Base-by-base conservation (phyloP, 495 filamentous ascomycete species). In the Poronia punctata region DNA sequence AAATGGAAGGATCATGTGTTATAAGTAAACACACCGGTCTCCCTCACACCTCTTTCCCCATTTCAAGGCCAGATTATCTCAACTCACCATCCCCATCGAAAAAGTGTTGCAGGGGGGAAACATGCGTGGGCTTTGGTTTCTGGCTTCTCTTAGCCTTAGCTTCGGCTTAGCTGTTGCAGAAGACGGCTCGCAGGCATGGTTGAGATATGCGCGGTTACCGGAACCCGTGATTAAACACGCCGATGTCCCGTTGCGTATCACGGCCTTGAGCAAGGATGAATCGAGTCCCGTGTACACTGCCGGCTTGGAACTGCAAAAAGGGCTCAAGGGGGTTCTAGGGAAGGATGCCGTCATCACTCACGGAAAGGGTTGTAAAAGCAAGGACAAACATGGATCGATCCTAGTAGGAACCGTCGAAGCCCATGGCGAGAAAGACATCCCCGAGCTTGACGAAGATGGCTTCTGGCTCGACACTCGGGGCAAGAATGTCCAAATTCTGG, bases 161-260 rank as follows among this genome's bases (percentile, higher is more conserved):
- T 36, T 37, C 33, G 50, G 53, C 39, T 49, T 67, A 24, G 58
- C 53, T 30, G 60, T 56, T 21, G 70, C 74, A 26, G 77, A 85
- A 47, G 70, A 75, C 48, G 81, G 81, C 10, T 55, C 75, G 16
- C 61, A 69, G 34, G 80, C 66, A 40, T 85, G 81, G 81, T 53
- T 85, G 25, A 73, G 80, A 32, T 84, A 84, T 58, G 74, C 79
- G 15, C 66, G 69, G 7, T 43, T 83, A 27, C 63, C 70, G 2
- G 49, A 59, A 32, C 59, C 67, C 21, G 43, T 56, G 33, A 46
- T 46, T 24, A 66, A 60, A 28, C 59, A 56, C 18, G 43, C 49
- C 15, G 46, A 29, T 2, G 43, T 76, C 12, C 75, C 75, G 11
- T 62, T 69, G 5, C 61, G 37, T 8, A 74, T 85, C 30, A 57